Conservation (phyloP, 2,329 filamentous ascomycete species). For the Aureobasidium leucospermi region DNA sequence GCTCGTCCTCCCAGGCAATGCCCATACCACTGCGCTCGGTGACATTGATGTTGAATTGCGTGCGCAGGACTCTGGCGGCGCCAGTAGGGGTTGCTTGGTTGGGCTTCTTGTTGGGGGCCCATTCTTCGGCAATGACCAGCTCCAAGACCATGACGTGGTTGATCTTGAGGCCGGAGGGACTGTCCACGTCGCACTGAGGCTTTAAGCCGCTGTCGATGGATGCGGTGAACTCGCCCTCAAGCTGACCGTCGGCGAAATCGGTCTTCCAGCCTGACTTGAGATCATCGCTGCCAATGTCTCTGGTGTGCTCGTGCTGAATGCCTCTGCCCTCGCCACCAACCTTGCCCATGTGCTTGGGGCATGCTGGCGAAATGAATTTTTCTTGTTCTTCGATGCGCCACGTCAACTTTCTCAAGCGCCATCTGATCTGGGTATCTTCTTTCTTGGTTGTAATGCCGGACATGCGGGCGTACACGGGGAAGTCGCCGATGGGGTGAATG, state of each 20-base stretch:
- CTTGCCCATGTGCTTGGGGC: conserved; percentile 64
- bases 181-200: conserved; percentile 71
- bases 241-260: conserved; percentile 57
- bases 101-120: conserved; percentile 60
- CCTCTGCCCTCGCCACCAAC: conserved; percentile 62
- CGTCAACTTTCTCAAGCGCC: conserved; percentile 83
- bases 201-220: conserved; percentile 53
- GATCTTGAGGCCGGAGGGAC: conserved; percentile 66
- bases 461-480: conserved; percentile 71
- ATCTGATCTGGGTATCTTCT: conserved; percentile 63
- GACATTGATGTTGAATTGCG: conserved; percentile 78
- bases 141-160: conserved; percentile 83
- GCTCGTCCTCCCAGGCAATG: conserved; percentile 95
- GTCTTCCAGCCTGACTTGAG: conserved; percentile 88
- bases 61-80: conserved; percentile 80
- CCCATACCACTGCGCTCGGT: conserved; percentile 81
- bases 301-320: conserved; percentile 63
- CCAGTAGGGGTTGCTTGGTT: conserved; percentile 78
- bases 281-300: conserved; percentile 72
- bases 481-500: conserved; percentile 77
- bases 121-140: conserved; percentile 90
- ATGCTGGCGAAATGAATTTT: conserved; percentile 71
- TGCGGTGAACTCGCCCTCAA: conserved; percentile 73
- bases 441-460: conserved; percentile 75
- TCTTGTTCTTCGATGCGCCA: conserved; percentile 90